These are phyloP conservation scores for Tuber aestivum DNA, from an alignment of 495 filamentous ascomycete species.

Conservation along the genomic window DNA sequence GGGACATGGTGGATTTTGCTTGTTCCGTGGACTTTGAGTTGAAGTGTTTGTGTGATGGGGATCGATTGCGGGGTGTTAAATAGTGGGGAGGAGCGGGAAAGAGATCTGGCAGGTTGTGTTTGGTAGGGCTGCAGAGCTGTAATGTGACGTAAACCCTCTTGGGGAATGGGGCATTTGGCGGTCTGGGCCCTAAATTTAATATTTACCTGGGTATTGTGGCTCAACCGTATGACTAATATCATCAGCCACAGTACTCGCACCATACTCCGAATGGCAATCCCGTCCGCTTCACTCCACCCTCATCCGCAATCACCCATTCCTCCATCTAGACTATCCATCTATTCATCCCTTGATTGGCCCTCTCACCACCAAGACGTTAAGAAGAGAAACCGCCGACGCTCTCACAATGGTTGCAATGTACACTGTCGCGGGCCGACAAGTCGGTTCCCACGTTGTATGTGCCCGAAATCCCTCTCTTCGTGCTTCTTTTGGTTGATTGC, in stretches of 20 bases:
- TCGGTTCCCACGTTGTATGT: constrained; percentile 92
- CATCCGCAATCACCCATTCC: constrained; percentile 13
- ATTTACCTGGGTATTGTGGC: neutral
- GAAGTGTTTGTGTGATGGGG: neutral
- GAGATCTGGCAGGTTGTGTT: neutral
- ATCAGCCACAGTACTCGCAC: constrained; percentile 14
- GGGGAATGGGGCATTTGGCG: neutral
- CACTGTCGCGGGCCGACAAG: constrained; percentile 76
- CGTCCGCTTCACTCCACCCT: constrained; percentile 18
- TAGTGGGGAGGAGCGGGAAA: neutral
- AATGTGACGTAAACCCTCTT: constrained; percentile 16
- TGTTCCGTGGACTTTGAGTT: neutral
- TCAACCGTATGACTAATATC: neutral
- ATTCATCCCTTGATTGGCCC: constrained; percentile 37
- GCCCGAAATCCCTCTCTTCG: constrained; percentile 8
- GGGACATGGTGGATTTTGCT: constrained; percentile 17
- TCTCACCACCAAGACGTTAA: constrained; percentile 40
- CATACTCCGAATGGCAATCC: neutral
- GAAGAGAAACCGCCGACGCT: constrained; percentile 37
- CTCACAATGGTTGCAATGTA: constrained; percentile 82
- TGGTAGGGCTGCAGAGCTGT: neutral
- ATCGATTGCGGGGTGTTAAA: neutral
- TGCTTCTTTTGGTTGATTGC: neutral
- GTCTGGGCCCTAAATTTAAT: neutral
- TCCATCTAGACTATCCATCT: no score